A percentile compares a stretch with the other conserved stretches of the same genome.
phyloP scores from a whole-genome alignment of 176 grass and related monocot genomes.

The Chloris gayana region DNA sequence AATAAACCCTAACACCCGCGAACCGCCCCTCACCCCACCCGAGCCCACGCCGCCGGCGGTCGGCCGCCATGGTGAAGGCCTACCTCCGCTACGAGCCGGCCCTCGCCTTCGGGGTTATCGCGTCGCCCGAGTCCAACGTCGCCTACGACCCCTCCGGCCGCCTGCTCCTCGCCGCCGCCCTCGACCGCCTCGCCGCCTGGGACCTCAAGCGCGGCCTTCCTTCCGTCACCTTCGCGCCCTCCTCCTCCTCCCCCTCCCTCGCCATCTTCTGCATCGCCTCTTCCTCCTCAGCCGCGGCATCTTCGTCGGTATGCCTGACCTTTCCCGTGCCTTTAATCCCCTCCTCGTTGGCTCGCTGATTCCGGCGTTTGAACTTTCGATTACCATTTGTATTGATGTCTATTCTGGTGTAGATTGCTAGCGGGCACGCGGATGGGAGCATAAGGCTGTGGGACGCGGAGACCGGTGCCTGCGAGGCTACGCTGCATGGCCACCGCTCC shows the following conservation, averaged over 20 bases:
- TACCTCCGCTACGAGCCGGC: slow-evolving; percentile 92
- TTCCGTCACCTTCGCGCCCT: slow-evolving; percentile 55
- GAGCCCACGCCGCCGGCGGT: slow-evolving; percentile 34
- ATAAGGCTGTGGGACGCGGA: slow-evolving; percentile 86
- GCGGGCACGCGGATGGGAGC: slow-evolving; percentile 90
- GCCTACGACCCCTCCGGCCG: slow-evolving; percentile 75
- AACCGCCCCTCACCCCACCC: neutral
- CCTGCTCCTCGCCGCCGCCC: slow-evolving; percentile 79
- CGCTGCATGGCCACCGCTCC: slow-evolving; percentile 85
- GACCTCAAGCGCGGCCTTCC: slow-evolving; percentile 88
- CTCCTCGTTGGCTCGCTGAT: slow-evolving; percentile 13
- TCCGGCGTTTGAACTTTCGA: slow-evolving; percentile 13
- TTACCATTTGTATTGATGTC: slow-evolving; percentile 10
- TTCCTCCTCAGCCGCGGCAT: slow-evolving; percentile 45
- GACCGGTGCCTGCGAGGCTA: slow-evolving; percentile 77
- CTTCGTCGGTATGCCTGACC: slow-evolving; percentile 59
- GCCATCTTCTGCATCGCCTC: slow-evolving; percentile 60
- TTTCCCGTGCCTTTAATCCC: neutral
- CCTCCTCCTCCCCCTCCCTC: slow-evolving; percentile 40
- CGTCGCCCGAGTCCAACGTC: slow-evolving; percentile 78
- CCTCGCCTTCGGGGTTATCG: slow-evolving; percentile 75
- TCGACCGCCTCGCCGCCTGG: slow-evolving; percentile 78
- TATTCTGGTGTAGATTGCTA: slow-evolving; percentile 66
- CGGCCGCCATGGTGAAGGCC: slow-evolving; percentile 82
- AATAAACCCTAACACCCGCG: slow-evolving; percentile 49